Evolutionary conservation across 306 rosid genomes (phyloP).

Genomic region (Medicago truncatula): DNA sequence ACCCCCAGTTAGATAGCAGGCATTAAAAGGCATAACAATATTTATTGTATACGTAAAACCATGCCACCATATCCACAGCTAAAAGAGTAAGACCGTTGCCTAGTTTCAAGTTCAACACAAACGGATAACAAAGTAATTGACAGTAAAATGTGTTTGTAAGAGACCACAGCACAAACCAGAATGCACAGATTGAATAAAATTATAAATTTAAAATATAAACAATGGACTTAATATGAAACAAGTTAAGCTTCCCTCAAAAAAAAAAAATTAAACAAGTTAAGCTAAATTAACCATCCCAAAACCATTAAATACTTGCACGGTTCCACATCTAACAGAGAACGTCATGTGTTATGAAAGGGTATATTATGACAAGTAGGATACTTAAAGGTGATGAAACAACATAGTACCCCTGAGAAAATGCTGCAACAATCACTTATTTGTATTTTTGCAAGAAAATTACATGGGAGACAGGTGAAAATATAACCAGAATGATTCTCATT

Average conservation of each 20-base stretch:
- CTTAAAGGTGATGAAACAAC: neutral
- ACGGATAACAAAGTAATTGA: constrained; percentile 7
- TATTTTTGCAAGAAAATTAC: constrained; percentile 2
- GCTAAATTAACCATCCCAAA: too few species aligned
- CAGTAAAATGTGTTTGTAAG: constrained; percentile 31
- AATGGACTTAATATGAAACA: constrained; percentile 11
- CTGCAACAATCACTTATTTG: neutral
- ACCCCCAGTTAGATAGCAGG: constrained; percentile 27
- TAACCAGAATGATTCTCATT: neutral
- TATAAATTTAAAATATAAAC: neutral
- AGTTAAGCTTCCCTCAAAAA: too few species aligned
- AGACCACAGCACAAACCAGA: neutral
- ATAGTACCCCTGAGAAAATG: constrained; percentile 8
- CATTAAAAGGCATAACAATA: constrained; percentile 13
- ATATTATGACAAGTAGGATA: constrained; percentile 2
- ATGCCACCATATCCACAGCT: neutral
- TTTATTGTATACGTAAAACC: neutral
- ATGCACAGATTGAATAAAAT: constrained; percentile 8
- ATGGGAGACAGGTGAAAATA: neutral
- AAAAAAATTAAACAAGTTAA: constrained; percentile 18
- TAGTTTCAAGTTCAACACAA: constrained; percentile 17
- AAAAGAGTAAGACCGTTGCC: neutral
- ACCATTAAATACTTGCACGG: too few species aligned
- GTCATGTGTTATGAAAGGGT: neutral
- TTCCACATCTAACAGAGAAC: too few species aligned